Conservation (phyloP, 345 rosid species). For the Limnanthes douglasii region DNA sequence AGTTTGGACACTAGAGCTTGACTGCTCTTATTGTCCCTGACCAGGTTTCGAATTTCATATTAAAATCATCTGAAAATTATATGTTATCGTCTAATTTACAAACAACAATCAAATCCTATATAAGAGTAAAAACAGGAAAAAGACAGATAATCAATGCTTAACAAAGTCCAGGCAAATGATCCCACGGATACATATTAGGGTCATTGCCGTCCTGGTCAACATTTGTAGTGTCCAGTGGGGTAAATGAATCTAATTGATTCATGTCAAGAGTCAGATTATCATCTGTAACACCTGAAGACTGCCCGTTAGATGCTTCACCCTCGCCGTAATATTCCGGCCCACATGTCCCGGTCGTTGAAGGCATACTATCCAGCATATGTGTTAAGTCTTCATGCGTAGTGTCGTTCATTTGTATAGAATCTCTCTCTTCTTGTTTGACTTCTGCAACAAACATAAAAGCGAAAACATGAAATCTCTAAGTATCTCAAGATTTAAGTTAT, state of each 20-base stretch:
- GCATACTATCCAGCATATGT: constrained; percentile 10
- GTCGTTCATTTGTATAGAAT: constrained; percentile 10
- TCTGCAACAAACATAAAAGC: constrained; percentile 7
- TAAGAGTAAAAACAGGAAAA: no score
- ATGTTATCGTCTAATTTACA: no score
- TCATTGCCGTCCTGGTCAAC: constrained; percentile 9
- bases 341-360: no score
- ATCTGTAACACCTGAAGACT: constrained; percentile 26
- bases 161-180: constrained; percentile 29
- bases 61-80: no score
- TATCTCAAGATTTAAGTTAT: constrained; percentile 2
- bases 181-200: constrained; percentile 20
- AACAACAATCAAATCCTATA: no score
- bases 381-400: constrained; percentile 26
- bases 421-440: constrained; percentile 14
- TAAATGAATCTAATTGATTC: constrained; percentile 30
- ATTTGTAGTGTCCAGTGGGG: constrained; percentile 13
- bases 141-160: constrained; percentile 6
- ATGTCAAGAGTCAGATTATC: constrained; percentile 27
- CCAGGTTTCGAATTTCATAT: no score
- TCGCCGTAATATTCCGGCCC: constrained; percentile 20
- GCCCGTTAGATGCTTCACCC: constrained; percentile 28
- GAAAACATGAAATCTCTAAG: background rate
- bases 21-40: no score
- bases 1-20: no score